Percentiles rank a stretch among this genome's conserved stretches.
Evolutionary conservation across 176 grass and related monocot species (phyloP).

Genomic region (Oryza longistaminata): DNA sequence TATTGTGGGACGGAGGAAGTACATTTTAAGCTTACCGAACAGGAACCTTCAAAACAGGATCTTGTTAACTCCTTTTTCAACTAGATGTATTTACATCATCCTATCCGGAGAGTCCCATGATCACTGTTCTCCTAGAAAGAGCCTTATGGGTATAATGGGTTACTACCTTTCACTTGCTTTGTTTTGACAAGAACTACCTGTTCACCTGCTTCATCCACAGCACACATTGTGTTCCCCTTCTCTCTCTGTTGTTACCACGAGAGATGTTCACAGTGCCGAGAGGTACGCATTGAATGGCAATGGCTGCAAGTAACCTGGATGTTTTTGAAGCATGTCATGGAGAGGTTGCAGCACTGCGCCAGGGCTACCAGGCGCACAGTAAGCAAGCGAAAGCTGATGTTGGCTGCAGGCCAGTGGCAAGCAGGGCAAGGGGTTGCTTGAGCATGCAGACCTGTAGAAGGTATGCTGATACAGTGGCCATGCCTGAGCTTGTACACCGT

Average conservation of each 20-base stretch:
- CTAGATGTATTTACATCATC: background rate
- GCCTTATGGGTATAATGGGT: background rate
- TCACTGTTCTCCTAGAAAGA: background rate
- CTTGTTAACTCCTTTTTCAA: no score
- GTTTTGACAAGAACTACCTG: no score
- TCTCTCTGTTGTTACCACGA: background rate
- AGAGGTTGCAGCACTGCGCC: background rate
- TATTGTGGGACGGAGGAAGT: no score
- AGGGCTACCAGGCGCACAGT: background rate
- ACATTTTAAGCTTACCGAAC: background rate
- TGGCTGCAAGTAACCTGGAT: background rate
- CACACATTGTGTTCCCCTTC: background rate
- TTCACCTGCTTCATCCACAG: background rate
- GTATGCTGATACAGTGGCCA: background rate
- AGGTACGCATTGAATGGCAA: background rate
- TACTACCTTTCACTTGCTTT: no score
- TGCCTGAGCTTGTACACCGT: background rate
- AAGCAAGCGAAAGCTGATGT: background rate
- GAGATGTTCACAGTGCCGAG: background rate
- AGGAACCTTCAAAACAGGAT: background rate
- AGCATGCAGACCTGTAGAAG: background rate
- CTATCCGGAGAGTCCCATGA: background rate
- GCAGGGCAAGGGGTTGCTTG: background rate
- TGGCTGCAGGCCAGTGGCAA: background rate
- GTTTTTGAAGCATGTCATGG: background rate